phyloP scores from a whole-genome alignment of 352 stramenopile genomes.

The Phytophthora brassicae region DNA sequence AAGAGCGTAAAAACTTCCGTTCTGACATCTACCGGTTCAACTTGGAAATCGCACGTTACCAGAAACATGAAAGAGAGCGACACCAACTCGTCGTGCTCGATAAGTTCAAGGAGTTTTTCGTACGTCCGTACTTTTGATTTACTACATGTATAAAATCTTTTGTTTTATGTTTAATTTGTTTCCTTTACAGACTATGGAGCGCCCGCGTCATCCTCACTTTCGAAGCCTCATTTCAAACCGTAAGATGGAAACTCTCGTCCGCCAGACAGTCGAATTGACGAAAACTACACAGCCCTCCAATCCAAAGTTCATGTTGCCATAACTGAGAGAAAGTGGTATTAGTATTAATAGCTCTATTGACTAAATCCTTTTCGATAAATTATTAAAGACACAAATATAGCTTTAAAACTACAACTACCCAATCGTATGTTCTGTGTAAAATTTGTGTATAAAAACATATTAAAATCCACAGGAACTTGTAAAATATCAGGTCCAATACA shows the following conservation, averaged over 20 bases:
- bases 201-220: constrained; percentile 51
- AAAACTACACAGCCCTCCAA: constrained; percentile 48
- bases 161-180: background rate
- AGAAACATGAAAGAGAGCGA: constrained; percentile 53
- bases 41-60: constrained; percentile 53
- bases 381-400: too few species aligned
- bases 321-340: too few species aligned
- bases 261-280: constrained; percentile 58
- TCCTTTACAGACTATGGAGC: constrained; percentile 33
- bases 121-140: too few species aligned
- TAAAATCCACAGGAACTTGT: background rate
- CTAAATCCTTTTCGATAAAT: too few species aligned
- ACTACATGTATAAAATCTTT: too few species aligned
- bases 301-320: constrained; percentile 32
- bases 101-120: constrained; percentile 74
- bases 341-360: too few species aligned
- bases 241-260: constrained; percentile 65
- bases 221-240: constrained; percentile 60
- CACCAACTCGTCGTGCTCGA: constrained; percentile 56
- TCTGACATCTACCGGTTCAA: constrained; percentile 68
- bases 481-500: constrained; percentile 14
- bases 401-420: too few species aligned
- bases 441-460: too few species aligned
- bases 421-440: too few species aligned
- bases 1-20: constrained; percentile 62